Evolutionary conservation across 192 early-diverging fungal genomes (phyloP), one percentile per base, ranked within the genome.

Genomic region (Powellomyces hirtus): DNA sequence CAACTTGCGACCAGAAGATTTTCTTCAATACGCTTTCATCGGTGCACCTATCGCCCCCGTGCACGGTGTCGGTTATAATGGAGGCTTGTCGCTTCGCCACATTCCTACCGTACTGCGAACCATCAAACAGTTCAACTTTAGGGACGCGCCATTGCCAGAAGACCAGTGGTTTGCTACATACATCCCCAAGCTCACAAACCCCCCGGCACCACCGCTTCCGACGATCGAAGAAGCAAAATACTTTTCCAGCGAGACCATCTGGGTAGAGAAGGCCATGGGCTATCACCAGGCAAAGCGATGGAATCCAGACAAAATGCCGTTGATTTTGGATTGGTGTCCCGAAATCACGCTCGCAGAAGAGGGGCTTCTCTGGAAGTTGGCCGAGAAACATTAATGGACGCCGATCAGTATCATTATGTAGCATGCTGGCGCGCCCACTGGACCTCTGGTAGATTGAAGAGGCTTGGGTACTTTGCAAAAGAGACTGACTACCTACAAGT

Each of bases 121-220:
- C 31, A 61, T 56, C 29, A 14, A 29, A 2, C 16, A 16, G 10
- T 29, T 27, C 53, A 14, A 16, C 5, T 4, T 22, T 18, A 29
- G 33, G 33, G 55, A 57, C 30, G 34, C 18, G 4, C 20, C 20
- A 3, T 18, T 35, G 3, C 55, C 55, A 16, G 59, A 61, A 31
- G 59, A 61, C 30, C 37, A 40, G 59, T 61, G 35, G 7, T 61
- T 61, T 40, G 59, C 38, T 18, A 37, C 35, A 10, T 31, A 61
- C 30, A 36, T 61, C 13, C 18, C 18, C 1, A 6, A 61, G 36
- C 18, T 61, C 1, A 49, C 5, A 5, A 18, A 49, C 46, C 46
- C 46, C n/a, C 29, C 26, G 7, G 20, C 29, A 56, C 24, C 31
- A 16, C 53, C 29, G 53, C 31, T 56, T 22, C 53, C 53, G 24